Evolutionary conservation across 1,284 basidiomycete genomes (phyloP).

Genomic region (Polyporus tsugae): DNA sequence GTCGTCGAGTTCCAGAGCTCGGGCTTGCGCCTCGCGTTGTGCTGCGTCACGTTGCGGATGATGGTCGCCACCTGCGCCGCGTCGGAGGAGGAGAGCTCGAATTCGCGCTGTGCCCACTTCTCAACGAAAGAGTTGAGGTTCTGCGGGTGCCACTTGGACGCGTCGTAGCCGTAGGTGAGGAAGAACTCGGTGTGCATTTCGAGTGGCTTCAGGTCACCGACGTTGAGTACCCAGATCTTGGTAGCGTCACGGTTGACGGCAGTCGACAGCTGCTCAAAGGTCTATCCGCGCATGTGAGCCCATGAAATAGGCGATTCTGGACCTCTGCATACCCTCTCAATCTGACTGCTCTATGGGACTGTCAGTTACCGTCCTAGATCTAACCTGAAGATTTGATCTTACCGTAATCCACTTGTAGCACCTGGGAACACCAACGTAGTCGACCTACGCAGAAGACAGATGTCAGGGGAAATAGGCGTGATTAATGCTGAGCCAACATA

Average conservation of each 20-base stretch:
- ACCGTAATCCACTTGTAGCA: slow-evolving; percentile 73
- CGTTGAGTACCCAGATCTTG: slow-evolving; percentile 67
- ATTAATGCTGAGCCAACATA: slow-evolving; percentile 37
- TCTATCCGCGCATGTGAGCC: slow-evolving; percentile 44
- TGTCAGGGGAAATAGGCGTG: background rate
- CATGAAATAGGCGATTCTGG: background rate
- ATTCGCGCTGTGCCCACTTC: slow-evolving; percentile 71
- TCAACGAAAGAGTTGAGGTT: slow-evolving; percentile 64
- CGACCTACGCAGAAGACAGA: slow-evolving; percentile 18
- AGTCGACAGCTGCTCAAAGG: slow-evolving; percentile 68
- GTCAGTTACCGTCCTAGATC: background rate
- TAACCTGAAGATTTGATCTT: slow-evolving; percentile 19
- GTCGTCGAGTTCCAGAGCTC: slow-evolving; percentile 71
- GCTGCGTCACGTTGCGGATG: slow-evolving; percentile 66
- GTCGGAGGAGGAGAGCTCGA: slow-evolving; percentile 52
- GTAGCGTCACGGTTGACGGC: slow-evolving; percentile 65
- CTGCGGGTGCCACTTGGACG: slow-evolving; percentile 56
- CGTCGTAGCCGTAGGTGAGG: slow-evolving; percentile 69
- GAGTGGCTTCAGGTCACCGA: slow-evolving; percentile 78
- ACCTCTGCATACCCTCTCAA: slow-evolving; percentile 35
- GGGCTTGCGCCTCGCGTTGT: slow-evolving; percentile 71
- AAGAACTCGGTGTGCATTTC: slow-evolving; percentile 78
- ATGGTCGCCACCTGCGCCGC: slow-evolving; percentile 57
- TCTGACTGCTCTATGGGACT: slow-evolving; percentile 33
- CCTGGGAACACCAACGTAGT: slow-evolving; percentile 59